Evolutionary conservation across 441 rosid species (phyloP), one percentile per base, ranked within the genome.

Genomic region (Dalechampia spathulata): DNA sequence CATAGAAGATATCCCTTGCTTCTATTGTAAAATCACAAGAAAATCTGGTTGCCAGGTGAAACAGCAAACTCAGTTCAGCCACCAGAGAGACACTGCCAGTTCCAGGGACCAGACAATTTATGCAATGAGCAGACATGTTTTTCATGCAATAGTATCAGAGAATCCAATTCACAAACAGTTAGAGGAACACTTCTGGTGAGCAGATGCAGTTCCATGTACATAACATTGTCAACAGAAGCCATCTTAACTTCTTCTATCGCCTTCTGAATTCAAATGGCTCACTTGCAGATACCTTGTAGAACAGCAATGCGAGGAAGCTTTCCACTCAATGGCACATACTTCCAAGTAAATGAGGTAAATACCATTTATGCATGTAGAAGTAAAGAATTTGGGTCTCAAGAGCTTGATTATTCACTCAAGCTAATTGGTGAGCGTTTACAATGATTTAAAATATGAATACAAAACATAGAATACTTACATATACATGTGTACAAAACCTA

Each of bases 271-370:
- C 38, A 52, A 57, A 65, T 50, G 30, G 2, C 28, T 56, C 43
- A 28, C 65, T 60, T 51, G 63, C 87, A 93, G 99, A 82, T 93
- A 75, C 99, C 99, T 51, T 85, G 96, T 68, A 68, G 99, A 79
- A 89, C 96, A 65, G 99, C 97, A 44, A 89, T 77, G 96, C 76
- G 87, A 77, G 99, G 99, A 81, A 85, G 93, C 54, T 93, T 93
- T 66, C 99, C 99, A 9, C 79, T 93, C 22, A 93, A 93, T 56
- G 97, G 99, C 50, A 93, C 99, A 3, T 93, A 93, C 66, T 93
- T 89, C 65, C 99, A 93, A 78, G 95, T 93, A 8, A 93, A 93
- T 38, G 97, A 93, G 95, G 96, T 82, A 72, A 68, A 20, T 26
- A 28, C 23, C 4, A 23, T 19, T n/a, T n/a, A n/a, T n/a, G n/a